A percentile compares a stretch with the other conserved stretches of the same genome.
Conservation (phyloP, 306 rosid species). For the Casuarina cunninghamiana region DNA sequence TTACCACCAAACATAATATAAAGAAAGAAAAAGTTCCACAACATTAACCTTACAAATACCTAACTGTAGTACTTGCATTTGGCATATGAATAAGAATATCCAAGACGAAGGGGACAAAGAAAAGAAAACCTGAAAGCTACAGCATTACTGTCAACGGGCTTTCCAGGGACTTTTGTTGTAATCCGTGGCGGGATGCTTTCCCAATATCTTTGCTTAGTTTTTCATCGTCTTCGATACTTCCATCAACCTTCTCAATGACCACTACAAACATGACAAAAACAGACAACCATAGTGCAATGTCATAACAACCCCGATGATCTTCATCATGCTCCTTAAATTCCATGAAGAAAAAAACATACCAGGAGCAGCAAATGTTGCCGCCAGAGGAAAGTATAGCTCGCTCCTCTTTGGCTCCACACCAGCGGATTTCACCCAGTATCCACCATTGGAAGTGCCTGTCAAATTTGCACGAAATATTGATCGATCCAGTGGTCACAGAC, state of each 20-base stretch:
- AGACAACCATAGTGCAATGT: background rate
- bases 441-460: background rate
- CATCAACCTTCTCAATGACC: background rate
- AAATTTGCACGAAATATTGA: background rate
- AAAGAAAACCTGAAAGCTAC: constrained; percentile 33
- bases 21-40: background rate
- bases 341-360: constrained; percentile 6
- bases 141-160: background rate
- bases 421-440: background rate
- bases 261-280: background rate
- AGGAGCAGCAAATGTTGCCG: constrained; percentile 13
- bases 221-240: background rate
- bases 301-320: background rate
- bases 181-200: background rate
- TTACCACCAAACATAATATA: background rate
- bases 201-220: background rate
- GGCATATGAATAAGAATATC: constrained; percentile 36
- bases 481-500: constrained; percentile 1
- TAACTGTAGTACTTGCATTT: constrained; percentile 21
- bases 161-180: constrained; percentile 8
- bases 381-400: background rate
- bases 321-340: background rate
- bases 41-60: background rate
- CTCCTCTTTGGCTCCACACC: background rate
- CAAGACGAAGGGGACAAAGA: constrained; percentile 27